Evolutionary conservation across 2,329 filamentous ascomycete species (phyloP).

Genomic region (Fusarium scirpi): DNA sequence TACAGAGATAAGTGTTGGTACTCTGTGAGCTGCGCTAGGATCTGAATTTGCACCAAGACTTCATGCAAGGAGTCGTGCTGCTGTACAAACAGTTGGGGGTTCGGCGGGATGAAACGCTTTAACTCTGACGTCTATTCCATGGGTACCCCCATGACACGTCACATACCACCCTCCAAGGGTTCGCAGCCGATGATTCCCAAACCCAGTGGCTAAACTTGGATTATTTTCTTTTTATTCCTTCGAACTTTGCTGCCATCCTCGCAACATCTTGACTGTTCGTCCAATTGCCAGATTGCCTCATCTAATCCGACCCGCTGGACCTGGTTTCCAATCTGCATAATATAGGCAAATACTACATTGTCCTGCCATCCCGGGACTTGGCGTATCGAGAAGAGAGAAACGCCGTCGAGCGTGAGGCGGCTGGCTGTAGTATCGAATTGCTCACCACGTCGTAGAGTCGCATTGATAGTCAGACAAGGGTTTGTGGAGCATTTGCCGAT

Average conservation of each 20-base stretch:
- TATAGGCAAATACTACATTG: neutral
- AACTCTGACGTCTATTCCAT: conserved; percentile 40
- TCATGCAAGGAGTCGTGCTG: conserved; percentile 40
- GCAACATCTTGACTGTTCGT: neutral
- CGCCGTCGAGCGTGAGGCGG: neutral
- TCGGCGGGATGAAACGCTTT: conserved; percentile 46
- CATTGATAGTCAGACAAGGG: neutral
- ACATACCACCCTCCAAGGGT: conserved; percentile 42
- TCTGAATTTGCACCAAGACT: conserved; percentile 36
- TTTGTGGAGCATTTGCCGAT: neutral
- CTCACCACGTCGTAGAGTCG: neutral
- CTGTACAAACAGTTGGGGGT: conserved; percentile 43
- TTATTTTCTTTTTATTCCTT: neutral
- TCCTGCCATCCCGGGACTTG: neutral
- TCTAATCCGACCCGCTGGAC: conserved; percentile 18
- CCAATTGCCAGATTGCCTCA: conserved; percentile 18
- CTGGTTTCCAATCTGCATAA: conserved; percentile 9
- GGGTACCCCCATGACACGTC: conserved; percentile 45
- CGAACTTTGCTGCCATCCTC: neutral
- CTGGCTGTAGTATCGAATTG: neutral
- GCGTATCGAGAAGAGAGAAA: neutral
- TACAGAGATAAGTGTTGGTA: conserved; percentile 4
- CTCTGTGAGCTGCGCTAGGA: conserved; percentile 30
- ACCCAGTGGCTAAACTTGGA: conserved; percentile 18
- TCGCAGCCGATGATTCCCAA: conserved; percentile 37